Base-by-base conservation (phyloP, 768 basidiomycete genomes). In the Calocybe cyanea region DNA sequence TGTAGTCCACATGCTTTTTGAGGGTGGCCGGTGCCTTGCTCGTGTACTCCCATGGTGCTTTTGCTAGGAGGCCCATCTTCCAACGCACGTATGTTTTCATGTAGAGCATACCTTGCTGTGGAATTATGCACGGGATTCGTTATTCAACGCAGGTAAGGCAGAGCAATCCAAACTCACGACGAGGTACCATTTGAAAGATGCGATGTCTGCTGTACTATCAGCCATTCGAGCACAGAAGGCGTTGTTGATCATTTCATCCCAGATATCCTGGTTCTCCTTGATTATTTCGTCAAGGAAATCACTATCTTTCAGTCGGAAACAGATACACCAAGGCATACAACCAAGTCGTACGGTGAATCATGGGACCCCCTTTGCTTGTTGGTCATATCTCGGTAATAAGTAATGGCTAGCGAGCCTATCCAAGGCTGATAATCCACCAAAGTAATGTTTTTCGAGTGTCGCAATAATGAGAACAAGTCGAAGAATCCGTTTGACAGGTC, bases 171-270 rank as follows among this genome's bases (percentile, higher is more conserved):
- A n/a, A 28, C 45, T 46, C 14, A 46, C 45, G 30, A 46, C 30
- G 36, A 46, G 38, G 15, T 37, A 46, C 28, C 38, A 46, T 30
- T 38, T 36, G 37, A 46, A 46, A 37, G 24, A 25, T 11, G 25
- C 37, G 19, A 46, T 36, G 14, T 24, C 25, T 10, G 45, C 45
- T 10, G 7, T 46, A n/a, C 24, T 30, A 31, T 25, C 25, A 4
- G 37, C 38, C n/a, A 46, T 28, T 23, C 11, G 21, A 14, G 13
- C 13, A 20, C 37, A 39, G 31, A 46, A 46, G 7, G 37, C 19
- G 33, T 46, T 37, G 30, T 33, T 19, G 37, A 46, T 30, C 15
- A 46, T 28, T 33, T 40, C 40, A n/a, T 46, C 38, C 35, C 37
- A 46, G 14, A 40, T 13, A 23, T 40, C 45, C n/a, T 23, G 9